Evolutionary conservation across 345 rosid species (phyloP), one percentile per base, ranked within the genome.

Genomic region (Citrus sp.): DNA sequence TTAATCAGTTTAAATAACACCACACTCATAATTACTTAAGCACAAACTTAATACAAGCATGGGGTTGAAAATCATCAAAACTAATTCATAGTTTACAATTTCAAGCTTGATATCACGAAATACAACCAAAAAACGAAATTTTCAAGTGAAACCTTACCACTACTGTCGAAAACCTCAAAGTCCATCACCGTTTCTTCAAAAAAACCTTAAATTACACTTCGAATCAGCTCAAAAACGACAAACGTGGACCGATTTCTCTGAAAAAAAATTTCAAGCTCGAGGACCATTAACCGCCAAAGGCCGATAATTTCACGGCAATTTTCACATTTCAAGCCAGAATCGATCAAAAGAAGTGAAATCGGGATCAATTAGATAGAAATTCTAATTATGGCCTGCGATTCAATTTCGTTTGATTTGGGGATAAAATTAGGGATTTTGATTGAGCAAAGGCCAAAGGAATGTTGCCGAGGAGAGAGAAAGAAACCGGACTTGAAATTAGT

Each of bases 81-180:
- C 0, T 30, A 35, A 21, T 7, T 35, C 25, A 35, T 37, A 73
- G 37, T 58, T 73, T 14, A 73, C 76, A 25, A 73, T 35, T 25
- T 24, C 28, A 32, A 58, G n/a, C 76, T 59, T 38, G 22, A n/a
- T 49, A 49, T 67, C 62, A 64, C 61, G 66, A 64, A 22, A 63
- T 1, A 64, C 13, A 32, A 32, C 22, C 2, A 62, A 18, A 67
- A 79, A 66, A 4, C 22, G 3, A 72, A 51, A 58, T 13, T 59
- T 81, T 22, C 81, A 25, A 35, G 1, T 46, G 24, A 70, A 66
- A 68, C 82, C 93, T 84, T 75, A 90, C 95, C 92, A 73, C 95
- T 91, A 81, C 93, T 91, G 70, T 91, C 93, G 62, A 92, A 91
- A 82, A 86, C 82, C 51, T 81, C 91, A 79, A 85, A 91, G 76